Conservation (phyloP, 345 rosid species). For the Syzygium aqueum region DNA sequence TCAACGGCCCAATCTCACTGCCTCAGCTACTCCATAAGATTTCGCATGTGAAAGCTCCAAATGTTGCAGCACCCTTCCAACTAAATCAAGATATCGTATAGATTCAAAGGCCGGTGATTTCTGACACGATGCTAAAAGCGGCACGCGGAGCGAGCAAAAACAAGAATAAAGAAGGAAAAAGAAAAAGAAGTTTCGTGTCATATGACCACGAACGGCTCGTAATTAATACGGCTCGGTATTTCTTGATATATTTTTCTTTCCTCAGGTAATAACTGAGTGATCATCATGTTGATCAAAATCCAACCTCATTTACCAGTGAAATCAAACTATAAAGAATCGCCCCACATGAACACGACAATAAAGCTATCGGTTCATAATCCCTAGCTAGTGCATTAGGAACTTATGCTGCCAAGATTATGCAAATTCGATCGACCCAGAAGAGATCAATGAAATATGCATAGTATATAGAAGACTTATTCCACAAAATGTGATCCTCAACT, state of each 20-base stretch:
- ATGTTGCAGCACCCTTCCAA: background rate
- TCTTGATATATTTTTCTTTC: background rate
- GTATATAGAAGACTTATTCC: background rate
- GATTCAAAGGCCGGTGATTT: background rate
- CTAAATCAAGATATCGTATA: background rate
- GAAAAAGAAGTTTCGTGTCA: background rate
- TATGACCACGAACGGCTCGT: background rate
- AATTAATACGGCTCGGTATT: rapidly evolving
- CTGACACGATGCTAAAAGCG: background rate
- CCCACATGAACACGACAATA: background rate
- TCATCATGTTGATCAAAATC: too few species aligned
- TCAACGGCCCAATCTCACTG: background rate
- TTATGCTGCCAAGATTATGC: background rate
- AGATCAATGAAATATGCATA: background rate
- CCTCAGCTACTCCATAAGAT: background rate
- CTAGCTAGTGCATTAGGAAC: background rate
- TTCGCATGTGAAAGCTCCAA: background rate
- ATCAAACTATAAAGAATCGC: background rate
- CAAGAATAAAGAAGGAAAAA: background rate
- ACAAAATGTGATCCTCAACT: too few species aligned
- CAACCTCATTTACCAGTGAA: background rate
- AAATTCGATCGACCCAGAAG: background rate
- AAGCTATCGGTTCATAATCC: background rate
- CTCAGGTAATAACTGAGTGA: background rate
- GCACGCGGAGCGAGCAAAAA: background rate